A percentile compares a stretch with the other conserved stretches of the same genome.
Conservation (phyloP, 192 early-diverging fungal genomes). For the Coemansia reversa region DNA sequence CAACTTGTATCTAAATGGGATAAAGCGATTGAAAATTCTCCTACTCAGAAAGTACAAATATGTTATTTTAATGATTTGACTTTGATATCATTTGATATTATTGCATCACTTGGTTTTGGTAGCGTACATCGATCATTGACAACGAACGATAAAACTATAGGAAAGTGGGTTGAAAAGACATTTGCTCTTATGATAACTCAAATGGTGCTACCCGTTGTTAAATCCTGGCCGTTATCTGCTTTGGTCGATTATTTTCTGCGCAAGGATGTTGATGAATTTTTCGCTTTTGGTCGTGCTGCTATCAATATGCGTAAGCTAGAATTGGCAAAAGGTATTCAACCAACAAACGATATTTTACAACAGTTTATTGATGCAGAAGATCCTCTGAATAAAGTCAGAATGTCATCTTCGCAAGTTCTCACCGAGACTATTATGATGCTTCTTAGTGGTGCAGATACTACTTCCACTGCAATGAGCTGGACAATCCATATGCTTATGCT, state of each 20-base stretch:
- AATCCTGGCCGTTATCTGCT: constrained; percentile 19
- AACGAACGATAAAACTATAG: constrained; percentile 11
- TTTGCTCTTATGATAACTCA: constrained; percentile 41
- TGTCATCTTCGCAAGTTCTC: constrained; percentile 33
- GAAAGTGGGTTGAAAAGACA: constrained; percentile 33
- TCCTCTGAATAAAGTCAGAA: constrained; percentile 24
- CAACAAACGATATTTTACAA: constrained; percentile 35
- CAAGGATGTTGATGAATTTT: constrained; percentile 25
- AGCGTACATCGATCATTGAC: constrained; percentile 30
- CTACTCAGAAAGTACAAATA: background rate
- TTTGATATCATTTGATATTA: constrained; percentile 38
- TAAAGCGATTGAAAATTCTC: background rate
- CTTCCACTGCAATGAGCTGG: constrained; percentile 30
- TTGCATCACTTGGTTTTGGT: constrained; percentile 40
- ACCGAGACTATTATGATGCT: constrained; percentile 41
- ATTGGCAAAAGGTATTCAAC: background rate
- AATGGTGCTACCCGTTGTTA: constrained; percentile 28
- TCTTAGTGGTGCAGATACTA: constrained; percentile 41
- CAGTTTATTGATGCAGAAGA: constrained; percentile 41
- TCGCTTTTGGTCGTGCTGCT: constrained; percentile 21
- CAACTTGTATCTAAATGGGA: constrained; percentile 34
- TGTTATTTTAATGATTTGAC: constrained; percentile 29
- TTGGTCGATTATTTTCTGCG: constrained; percentile 5
- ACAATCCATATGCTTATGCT: constrained; percentile 40
- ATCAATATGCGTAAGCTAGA: constrained; percentile 22